Conservation (phyloP, 192 early-diverging fungal genomes). For the Gamsiella multidivaricata region DNA sequence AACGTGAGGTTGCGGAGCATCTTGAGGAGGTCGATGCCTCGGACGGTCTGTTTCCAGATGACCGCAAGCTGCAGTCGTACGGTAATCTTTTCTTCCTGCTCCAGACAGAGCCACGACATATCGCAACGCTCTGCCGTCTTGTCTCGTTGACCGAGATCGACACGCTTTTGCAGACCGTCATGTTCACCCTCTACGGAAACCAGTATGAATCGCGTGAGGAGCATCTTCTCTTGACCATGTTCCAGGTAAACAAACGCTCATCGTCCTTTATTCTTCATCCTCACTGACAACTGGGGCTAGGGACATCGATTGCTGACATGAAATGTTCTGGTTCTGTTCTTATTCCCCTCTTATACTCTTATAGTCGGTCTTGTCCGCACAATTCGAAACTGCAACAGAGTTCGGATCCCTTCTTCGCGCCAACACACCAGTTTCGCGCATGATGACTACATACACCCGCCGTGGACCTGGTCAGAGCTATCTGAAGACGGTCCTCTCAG, state of each 20-base stretch:
- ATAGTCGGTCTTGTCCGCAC: constrained; percentile 85
- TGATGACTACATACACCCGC: constrained; percentile 97
- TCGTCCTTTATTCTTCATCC: neutral
- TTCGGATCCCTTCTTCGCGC: constrained; percentile 90
- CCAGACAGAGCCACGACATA: constrained; percentile 91
- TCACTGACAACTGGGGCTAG: too few relatives aligned
- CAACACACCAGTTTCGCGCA: constrained; percentile 96
- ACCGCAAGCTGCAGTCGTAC: constrained; percentile 86
- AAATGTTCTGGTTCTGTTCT: neutral
- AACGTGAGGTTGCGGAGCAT: constrained; percentile 78
- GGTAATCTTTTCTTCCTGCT: constrained; percentile 94
- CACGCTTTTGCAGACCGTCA: constrained; percentile 92
- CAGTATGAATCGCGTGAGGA: constrained; percentile 98
- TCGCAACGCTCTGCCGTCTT: constrained; percentile 85
- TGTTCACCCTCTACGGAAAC: constrained; percentile 97
- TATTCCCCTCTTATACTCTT: neutral
- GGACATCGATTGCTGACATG: too few relatives aligned
- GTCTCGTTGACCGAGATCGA: constrained; percentile 93
- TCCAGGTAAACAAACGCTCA: too few relatives aligned
- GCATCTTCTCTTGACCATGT: constrained; percentile 94
- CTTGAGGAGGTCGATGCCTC: constrained; percentile 71
- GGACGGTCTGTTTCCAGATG: constrained; percentile 73
- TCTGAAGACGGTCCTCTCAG: constrained; percentile 84
- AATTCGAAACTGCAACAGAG: constrained; percentile 93
- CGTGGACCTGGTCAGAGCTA: constrained; percentile 95